These are phyloP conservation scores for Sugiyamaella lignohabitans DNA, from an alignment of 805 yeast species.

Conservation along the genomic window DNA sequence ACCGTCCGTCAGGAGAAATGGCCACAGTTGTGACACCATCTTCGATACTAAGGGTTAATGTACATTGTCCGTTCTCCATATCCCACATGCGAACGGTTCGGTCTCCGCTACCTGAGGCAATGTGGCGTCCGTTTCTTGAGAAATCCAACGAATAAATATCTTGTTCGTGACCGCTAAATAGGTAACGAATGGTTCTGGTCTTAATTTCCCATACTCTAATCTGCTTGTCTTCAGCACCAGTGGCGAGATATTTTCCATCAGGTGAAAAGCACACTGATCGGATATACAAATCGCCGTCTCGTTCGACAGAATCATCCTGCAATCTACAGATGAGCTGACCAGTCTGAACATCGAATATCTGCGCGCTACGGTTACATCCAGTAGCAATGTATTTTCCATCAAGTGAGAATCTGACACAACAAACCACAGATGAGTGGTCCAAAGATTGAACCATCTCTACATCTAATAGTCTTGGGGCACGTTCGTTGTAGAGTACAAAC, in stretches of 20 bases:
- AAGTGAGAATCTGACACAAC: slow-evolving; percentile 88
- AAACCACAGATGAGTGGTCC: slow-evolving; percentile 90
- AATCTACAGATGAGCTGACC: slow-evolving; percentile 85
- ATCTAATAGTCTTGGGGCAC: slow-evolving; percentile 67
- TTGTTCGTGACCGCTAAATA: slow-evolving; percentile 88
- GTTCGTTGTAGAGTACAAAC: slow-evolving; percentile 85
- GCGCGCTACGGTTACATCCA: slow-evolving; percentile 94
- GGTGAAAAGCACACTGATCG: slow-evolving; percentile 96
- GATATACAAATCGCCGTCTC: slow-evolving; percentile 79
- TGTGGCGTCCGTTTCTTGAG: slow-evolving; percentile 87
- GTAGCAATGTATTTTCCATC: slow-evolving; percentile 93
- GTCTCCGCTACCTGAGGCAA: slow-evolving; percentile 95
- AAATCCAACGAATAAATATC: slow-evolving; percentile 94
- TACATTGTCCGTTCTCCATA: slow-evolving; percentile 79
- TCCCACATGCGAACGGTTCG: slow-evolving; percentile 97
- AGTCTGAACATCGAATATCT: slow-evolving; percentile 84
- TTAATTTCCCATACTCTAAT: slow-evolving; percentile 95
- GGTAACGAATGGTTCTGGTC: slow-evolving; percentile 74
- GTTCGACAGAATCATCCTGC: slow-evolving; percentile 70
- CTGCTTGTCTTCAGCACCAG: slow-evolving; percentile 72
- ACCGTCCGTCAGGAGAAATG: slow-evolving; percentile 88
- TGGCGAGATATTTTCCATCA: slow-evolving; percentile 86
- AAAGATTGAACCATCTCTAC: slow-evolving; percentile 84
- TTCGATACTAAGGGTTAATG: slow-evolving; percentile 81
- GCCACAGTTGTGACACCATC: slow-evolving; percentile 99